Base-by-base conservation (phyloP, 2,329 filamentous ascomycete genomes). In the Pseudogymnoascus sp. region DNA sequence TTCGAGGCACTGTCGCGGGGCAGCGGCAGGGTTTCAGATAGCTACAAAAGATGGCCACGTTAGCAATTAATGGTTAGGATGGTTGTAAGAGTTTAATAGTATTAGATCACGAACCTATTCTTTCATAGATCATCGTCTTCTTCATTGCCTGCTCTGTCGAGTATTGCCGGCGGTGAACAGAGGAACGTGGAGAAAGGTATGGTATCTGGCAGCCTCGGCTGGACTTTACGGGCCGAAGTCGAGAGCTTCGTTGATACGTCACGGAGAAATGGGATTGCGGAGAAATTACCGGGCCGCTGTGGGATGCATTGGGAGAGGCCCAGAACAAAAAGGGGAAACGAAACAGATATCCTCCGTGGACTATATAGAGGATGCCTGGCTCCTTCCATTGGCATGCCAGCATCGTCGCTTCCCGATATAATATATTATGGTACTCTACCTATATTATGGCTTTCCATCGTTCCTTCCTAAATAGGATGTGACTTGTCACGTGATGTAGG, bases 181-280 rank as follows among this genome's bases (percentile, higher is more conserved):
- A 57, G 47, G 47, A 57, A 57, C 47, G 47, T 57, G 47, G 47
- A 57, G 9, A 57, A 57, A 57, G 47, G 47, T 57, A 57, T 57
- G 47, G 47, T 57, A 33, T 33, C n/a, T 57, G 47, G 47, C 44
- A 57, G 47, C 47, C 47, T 57, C 47, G 47, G 47, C 47, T 57
- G 47, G 47, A 57, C 28, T 53, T 31, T 53, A 53, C 47, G 47
- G 47, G n/a, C 47, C 47, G 47, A 53, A 53, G 26, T 53, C 47
- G 47, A 53, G 47, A 53, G 26, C 47, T 53, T 53, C 47, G 23
- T 7, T 53, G 47, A 53, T 53, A 53, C 47, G 47, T 53, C 26
- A 53, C 26, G 47, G 47, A 53, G 47, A 53, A 53, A 53, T n/a
- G 47, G 47, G 13, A n/a, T 11, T 33, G 23, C 26, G 47, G 47